Evolutionary conservation across 371 early-diverging fungal genomes (phyloP), one percentile per base, ranked within the genome.

Genomic region (Furculomyces boomerangus): DNA sequence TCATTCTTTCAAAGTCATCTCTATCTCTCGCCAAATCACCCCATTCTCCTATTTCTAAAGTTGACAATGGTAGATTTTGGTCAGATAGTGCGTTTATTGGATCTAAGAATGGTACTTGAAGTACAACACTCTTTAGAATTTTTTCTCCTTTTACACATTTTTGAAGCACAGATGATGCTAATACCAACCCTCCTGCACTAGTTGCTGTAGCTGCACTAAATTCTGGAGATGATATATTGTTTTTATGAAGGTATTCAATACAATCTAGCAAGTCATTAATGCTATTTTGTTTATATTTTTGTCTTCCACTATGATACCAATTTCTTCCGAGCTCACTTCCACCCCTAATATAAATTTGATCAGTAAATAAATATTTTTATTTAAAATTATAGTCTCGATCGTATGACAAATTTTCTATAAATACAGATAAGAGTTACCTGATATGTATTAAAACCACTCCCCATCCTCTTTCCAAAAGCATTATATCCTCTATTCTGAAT

Each of bases 31-130:
- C 57, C 14, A 86, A 87, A 60, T 89, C 80, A 0, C 92, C 92
- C 92, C 92, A 91, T 58, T 91, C 92, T 8, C 76, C 69, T 47
- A 74, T 77, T 58, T 91, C 92, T 32, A 83, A 77, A 41, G 73
- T 67, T 2, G 92, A 83, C 1, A 90, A 58, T 0, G 92, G 90
- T 8, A 83, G 68, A 49, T 74, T 63, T 7, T 79, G 76, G 39
- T 80, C 74, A 29, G 86, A 65, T 88, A 91, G 84, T 32, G 88
- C 68, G 1, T 82, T 77, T 26, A 89, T 67, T 14, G 87, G 87
- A 53, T 89, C 90, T 3, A 89, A 71, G 68, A 91, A 91, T 0
- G 92, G 90, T 0, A 84, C 87, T n/a, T 80, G 76, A 25, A 88
- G 66, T 18, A 87, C 69, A 2, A 86, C 72, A 0, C 86, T 86